A percentile compares a stretch with the other conserved stretches of the same genome.
These are phyloP conservation scores for Lipomyces chichibuensis DNA, from an alignment of 805 yeast species.

Conservation along the genomic window DNA sequence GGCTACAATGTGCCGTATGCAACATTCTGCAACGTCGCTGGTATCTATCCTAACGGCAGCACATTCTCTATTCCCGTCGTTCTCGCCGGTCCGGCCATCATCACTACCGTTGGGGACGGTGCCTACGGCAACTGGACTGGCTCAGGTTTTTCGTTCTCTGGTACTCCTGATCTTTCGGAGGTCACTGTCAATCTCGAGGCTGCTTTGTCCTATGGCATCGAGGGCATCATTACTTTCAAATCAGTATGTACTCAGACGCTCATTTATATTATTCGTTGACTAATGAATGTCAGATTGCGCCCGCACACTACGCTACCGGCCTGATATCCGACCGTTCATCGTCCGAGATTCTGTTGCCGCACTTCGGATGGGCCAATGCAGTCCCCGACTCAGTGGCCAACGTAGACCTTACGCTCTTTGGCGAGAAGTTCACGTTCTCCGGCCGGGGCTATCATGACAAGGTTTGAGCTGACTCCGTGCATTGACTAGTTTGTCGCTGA, in stretches of 20 bases:
- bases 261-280: background rate
- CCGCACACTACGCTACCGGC: constrained; percentile 13
- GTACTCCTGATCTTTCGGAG: constrained; percentile 16
- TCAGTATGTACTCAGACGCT: background rate
- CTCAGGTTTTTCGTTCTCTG: constrained; percentile 12
- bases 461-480: background rate
- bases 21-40: constrained; percentile 10
- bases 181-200: constrained; percentile 12
- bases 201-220: constrained; percentile 2
- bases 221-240: constrained; percentile 7
- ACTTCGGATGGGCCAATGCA: constrained; percentile 17
- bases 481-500: background rate
- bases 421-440: constrained; percentile 11
- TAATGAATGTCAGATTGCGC: constrained; percentile 5
- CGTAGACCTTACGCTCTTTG: constrained; percentile 13
- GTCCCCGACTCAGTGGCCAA: constrained; percentile 15
- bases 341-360: constrained; percentile 9
- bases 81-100: constrained; percentile 5
- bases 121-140: constrained; percentile 15
- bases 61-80: constrained; percentile 13
- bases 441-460: constrained; percentile 21
- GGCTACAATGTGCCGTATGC: background rate
- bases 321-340: constrained; percentile 7
- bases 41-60: constrained; percentile 15
- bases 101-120: constrained; percentile 16